These are phyloP conservation scores for Mycena floridula DNA, from an alignment of 768 basidiomycete genomes.

Conservation along the genomic window DNA sequence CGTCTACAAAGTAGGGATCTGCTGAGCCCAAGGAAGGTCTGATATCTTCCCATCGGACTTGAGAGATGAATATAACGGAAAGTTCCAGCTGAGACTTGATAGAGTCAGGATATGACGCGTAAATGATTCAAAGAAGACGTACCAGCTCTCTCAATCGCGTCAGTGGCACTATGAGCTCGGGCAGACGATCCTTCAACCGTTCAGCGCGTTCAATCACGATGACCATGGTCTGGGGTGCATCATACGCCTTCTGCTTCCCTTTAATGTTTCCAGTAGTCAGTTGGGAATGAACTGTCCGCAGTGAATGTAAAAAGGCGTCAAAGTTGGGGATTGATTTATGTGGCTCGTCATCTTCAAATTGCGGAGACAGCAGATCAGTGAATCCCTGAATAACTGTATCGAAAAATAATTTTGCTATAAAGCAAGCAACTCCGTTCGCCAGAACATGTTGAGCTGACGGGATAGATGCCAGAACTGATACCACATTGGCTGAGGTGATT, in stretches of 20 bases:
- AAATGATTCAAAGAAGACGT: conserved; percentile 2
- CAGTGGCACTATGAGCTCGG: conserved; percentile 65
- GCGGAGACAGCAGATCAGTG: conserved; percentile 39
- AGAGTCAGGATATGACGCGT: conserved; percentile 3
- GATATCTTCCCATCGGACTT: conserved; percentile 65
- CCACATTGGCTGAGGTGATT: conserved; percentile 38
- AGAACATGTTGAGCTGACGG: conserved; percentile 17
- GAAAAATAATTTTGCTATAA: conserved; percentile 57
- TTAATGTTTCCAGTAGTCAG: no score
- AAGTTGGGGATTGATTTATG: conserved; percentile 56
- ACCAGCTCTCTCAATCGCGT: conserved; percentile 71
- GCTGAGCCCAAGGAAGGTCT: conserved; percentile 64
- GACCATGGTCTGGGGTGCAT: conserved; percentile 45
- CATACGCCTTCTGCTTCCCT: no score
- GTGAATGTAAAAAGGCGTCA: conserved; percentile 66
- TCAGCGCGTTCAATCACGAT: conserved; percentile 67
- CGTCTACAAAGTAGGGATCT: conserved; percentile 64
- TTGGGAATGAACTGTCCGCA: conserved; percentile 33
- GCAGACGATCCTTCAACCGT: conserved; percentile 51
- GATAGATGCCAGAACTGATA: conserved; percentile 25
- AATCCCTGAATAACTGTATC: conserved; percentile 60
- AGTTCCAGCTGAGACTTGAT: conserved; percentile 47
- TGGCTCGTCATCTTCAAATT: conserved; percentile 24
- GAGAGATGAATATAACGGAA: conserved; percentile 57
- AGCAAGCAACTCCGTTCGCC: conserved; percentile 53